Conservation (phyloP, 345 rosid genomes). For the Eucalyptus cloeziana region DNA sequence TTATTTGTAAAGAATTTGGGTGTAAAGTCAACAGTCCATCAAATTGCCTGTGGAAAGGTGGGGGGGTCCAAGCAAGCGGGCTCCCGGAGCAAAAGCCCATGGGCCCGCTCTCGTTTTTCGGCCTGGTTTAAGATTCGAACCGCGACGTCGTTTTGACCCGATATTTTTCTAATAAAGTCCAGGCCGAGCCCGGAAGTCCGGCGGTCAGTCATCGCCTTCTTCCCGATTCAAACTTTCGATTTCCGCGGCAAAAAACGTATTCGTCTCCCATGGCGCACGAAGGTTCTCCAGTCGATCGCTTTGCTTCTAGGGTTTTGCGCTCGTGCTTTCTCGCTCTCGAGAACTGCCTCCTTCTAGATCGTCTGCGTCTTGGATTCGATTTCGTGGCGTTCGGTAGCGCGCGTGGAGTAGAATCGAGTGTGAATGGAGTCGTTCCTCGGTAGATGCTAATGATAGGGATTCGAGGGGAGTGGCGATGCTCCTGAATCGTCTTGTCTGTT, state of each 20-base stretch:
- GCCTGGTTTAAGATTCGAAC: not conserved
- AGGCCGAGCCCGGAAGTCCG: not conserved
- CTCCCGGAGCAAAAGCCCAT: not conserved
- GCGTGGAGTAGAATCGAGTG: not conserved
- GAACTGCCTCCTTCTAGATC: not conserved
- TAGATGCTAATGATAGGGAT: not conserved
- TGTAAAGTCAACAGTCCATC: not conserved
- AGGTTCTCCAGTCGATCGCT: not conserved
- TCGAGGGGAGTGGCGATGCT: too few relatives aligned
- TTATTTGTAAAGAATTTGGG: not conserved
- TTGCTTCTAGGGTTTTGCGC: not conserved
- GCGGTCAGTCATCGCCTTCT: not conserved
- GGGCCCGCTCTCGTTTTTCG: not conserved
- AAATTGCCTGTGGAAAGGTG: not conserved
- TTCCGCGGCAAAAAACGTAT: conserved; percentile 11
- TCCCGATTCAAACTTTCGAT: not conserved
- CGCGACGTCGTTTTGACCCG: not conserved
- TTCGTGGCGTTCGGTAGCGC: not conserved
- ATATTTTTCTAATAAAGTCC: not conserved
- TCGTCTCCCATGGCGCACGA: not conserved
- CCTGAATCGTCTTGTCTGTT: not conserved
- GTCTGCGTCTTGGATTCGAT: not conserved
- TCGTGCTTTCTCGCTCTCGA: not conserved
- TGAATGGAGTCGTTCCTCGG: not conserved
- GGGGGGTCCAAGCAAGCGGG: not conserved